These are phyloP conservation scores for Aspergillus egyptiacus DNA, from an alignment of 495 filamentous ascomycete species.

Conservation along the genomic window DNA sequence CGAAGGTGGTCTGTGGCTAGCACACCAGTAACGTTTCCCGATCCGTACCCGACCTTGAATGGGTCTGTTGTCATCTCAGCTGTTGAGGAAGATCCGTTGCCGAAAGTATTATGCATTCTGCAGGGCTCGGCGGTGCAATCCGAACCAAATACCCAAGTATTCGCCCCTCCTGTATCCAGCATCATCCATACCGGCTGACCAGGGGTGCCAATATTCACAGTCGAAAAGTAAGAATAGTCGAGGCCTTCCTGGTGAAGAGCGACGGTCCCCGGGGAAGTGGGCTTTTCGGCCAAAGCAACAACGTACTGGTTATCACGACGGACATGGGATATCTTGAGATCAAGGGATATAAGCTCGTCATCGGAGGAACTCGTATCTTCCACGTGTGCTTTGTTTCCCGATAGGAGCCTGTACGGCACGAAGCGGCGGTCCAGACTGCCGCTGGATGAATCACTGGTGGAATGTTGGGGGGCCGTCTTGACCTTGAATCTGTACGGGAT, in stretches of 20 bases:
- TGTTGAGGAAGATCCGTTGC: constrained; percentile 51
- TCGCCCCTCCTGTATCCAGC: constrained; percentile 71
- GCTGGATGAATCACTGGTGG: background rate
- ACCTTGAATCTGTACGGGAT: constrained; percentile 19
- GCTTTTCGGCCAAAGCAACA: constrained; percentile 49
- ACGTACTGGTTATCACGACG: constrained; percentile 48
- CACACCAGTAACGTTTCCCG: constrained; percentile 59
- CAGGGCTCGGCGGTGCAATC: constrained; percentile 59
- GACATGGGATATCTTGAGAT: constrained; percentile 28
- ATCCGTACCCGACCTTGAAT: constrained; percentile 65
- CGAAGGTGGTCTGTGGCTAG: constrained; percentile 57
- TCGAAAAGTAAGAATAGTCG: constrained; percentile 72
- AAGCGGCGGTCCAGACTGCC: constrained; percentile 27
- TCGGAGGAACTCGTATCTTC: constrained; percentile 2
- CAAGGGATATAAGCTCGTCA: constrained; percentile 21
- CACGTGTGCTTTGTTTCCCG: constrained; percentile 11
- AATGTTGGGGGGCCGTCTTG: constrained; percentile 2
- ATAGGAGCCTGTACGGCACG: constrained; percentile 24
- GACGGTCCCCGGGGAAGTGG: constrained; percentile 51
- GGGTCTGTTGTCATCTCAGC: constrained; percentile 39
- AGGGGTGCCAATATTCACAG: constrained; percentile 60
- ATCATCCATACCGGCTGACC: constrained; percentile 63
- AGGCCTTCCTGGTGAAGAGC: constrained; percentile 68
- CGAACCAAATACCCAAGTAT: constrained; percentile 71
- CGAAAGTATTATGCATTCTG: constrained; percentile 59